Percentiles rank a stretch among this genome's conserved stretches.
phyloP scores from a whole-genome alignment of 2,329 filamentous ascomycete genomes.

The Fusarium incarnatum region DNA sequence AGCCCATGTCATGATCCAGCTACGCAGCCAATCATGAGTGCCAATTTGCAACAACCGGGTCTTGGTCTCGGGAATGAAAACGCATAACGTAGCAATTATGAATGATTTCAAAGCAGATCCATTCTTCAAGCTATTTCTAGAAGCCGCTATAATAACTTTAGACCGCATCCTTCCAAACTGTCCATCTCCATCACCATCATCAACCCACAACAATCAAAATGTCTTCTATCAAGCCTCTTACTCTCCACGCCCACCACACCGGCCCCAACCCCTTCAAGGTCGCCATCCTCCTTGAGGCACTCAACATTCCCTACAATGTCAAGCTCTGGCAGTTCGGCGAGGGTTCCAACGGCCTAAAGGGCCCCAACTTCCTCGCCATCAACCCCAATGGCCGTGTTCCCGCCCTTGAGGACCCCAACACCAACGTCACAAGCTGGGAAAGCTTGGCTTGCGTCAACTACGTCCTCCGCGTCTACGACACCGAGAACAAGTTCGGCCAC shows the following conservation, averaged over 20 bases:
- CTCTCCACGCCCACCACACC: constrained; percentile 3
- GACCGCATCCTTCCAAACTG: neutral
- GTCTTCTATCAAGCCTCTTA: constrained; percentile 20
- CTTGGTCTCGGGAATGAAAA: neutral
- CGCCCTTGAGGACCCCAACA: constrained; percentile 50
- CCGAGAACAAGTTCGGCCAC: constrained; percentile 17
- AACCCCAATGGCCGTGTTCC: constrained; percentile 52
- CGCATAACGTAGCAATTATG: neutral
- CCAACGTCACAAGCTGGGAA: constrained; percentile 46
- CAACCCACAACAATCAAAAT: neutral
- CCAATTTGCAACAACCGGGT: neutral
- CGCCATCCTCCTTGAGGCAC: constrained; percentile 48
- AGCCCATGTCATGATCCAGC: neutral
- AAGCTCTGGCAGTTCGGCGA: constrained; percentile 26
- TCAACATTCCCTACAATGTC: constrained; percentile 46
- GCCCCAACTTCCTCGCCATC: constrained; percentile 45
- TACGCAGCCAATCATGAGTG: neutral
- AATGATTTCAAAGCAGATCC: constrained; percentile 3
- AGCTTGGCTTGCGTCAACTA: constrained; percentile 41
- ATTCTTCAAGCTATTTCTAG: neutral
- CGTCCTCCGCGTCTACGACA: constrained; percentile 37
- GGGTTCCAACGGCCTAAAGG: constrained; percentile 34
- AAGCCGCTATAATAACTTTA: neutral
- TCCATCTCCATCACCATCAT: neutral
- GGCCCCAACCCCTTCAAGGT: constrained; percentile 46